Percentiles rank a stretch among this genome's conserved stretches.
Evolutionary conservation across 2,329 filamentous ascomycete genomes (phyloP).

Genomic region (Alternaria sp.): DNA sequence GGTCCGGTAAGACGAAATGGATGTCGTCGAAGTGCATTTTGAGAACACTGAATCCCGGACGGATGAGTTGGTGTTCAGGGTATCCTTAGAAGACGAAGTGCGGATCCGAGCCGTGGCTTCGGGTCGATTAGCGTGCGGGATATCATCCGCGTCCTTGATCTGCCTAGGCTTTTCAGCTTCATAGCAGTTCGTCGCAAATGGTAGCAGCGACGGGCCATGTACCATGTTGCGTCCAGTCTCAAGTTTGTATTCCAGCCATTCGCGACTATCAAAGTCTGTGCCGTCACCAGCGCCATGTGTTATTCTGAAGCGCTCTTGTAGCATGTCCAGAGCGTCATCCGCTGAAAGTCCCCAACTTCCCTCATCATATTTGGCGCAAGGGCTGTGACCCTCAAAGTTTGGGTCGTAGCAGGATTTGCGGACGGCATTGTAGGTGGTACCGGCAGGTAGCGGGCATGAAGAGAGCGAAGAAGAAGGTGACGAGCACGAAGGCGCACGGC

Average conservation of each 20-base stretch:
- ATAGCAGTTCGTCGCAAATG: neutral
- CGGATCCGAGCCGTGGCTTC: neutral
- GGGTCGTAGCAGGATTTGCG: neutral
- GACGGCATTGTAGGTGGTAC: neutral
- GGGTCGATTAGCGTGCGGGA: neutral
- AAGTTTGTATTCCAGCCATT: neutral
- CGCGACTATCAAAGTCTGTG: neutral
- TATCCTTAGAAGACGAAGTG: neutral
- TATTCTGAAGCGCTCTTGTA: neutral
- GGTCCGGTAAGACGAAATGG: constrained; percentile 11
- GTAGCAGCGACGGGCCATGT: neutral
- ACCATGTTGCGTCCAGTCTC: neutral
- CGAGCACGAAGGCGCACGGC: neutral
- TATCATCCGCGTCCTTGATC: neutral
- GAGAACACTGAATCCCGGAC: constrained; percentile 1
- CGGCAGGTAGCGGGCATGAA: neutral
- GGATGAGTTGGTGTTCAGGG: neutral
- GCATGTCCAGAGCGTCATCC: neutral
- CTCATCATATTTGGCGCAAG: neutral
- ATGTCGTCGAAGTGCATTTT: neutral
- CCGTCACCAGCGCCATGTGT: neutral
- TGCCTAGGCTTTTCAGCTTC: neutral
- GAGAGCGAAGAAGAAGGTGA: neutral
- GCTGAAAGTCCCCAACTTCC: neutral
- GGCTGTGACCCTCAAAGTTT: neutral